Evolutionary conservation across 352 stramenopile species (phyloP).

Genomic region (Globisporangium yorkense): DNA sequence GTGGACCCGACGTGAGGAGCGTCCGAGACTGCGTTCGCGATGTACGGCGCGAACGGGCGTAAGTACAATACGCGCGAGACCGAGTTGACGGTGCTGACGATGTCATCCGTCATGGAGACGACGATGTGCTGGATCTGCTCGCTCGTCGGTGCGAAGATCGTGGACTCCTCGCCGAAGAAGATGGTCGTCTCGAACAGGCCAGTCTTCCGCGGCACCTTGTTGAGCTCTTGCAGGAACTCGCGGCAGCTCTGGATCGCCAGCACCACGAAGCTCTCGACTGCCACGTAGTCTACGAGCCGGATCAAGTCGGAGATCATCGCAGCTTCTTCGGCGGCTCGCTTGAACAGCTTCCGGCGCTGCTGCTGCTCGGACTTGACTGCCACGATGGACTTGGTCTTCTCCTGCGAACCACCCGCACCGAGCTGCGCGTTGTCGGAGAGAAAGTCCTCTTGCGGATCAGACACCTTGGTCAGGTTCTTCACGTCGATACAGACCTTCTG

Average conservation of each 20-base stretch:
- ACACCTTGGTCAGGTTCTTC: slow-evolving; percentile 77
- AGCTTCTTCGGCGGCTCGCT: slow-evolving; percentile 82
- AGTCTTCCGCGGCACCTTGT: slow-evolving; percentile 81
- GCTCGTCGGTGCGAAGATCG: slow-evolving; percentile 82
- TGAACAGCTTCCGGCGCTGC: slow-evolving; percentile 75
- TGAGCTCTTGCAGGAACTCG: slow-evolving; percentile 86
- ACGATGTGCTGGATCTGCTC: slow-evolving; percentile 89
- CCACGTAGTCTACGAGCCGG: slow-evolving; percentile 90
- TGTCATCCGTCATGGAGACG: slow-evolving; percentile 83
- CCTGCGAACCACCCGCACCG: slow-evolving; percentile 26
- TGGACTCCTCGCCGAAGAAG: slow-evolving; percentile 77
- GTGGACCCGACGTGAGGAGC: slow-evolving; percentile 73
- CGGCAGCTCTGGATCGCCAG: slow-evolving; percentile 79
- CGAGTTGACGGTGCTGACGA: slow-evolving; percentile 85
- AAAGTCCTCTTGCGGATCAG: slow-evolving; percentile 57
- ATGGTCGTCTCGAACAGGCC: slow-evolving; percentile 94
- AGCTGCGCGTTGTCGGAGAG: slow-evolving; percentile 35
- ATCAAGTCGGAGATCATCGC: slow-evolving; percentile 92
- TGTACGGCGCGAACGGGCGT: slow-evolving; percentile 76
- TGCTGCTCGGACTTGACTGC: slow-evolving; percentile 89
- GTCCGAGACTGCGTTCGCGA: slow-evolving; percentile 58
- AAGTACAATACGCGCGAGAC: slow-evolving; percentile 88
- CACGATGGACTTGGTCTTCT: slow-evolving; percentile 92
- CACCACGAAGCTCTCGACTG: slow-evolving; percentile 87
- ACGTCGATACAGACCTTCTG: slow-evolving; percentile 89